Evolutionary conservation across 176 grass and related monocot genomes (phyloP).

Genomic region (Cocos nucifera): DNA sequence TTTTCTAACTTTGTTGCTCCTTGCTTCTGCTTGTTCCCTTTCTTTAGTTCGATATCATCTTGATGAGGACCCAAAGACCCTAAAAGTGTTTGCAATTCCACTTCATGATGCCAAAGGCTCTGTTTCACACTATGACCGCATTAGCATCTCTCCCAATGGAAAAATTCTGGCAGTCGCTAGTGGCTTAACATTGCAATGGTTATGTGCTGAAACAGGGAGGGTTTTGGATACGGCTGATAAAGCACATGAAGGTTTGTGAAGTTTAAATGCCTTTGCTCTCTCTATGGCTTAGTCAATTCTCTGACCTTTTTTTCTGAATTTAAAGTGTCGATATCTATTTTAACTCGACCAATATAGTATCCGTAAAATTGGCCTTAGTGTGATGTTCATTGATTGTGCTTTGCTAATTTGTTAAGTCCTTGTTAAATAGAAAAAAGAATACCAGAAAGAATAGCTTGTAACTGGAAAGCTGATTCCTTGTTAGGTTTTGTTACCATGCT

Average conservation of each 20-base stretch:
- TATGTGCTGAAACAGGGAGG: constrained; percentile 55
- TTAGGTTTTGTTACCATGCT: no score
- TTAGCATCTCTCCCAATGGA: constrained; percentile 68
- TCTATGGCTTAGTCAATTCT: no score
- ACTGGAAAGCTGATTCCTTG: no score
- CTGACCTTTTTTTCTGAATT: no score
- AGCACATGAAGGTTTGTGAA: constrained; percentile 80
- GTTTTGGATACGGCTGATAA: constrained; percentile 88
- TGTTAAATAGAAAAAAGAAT: no score
- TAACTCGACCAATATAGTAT: no score
- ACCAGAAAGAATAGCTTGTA: no score
- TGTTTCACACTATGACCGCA: constrained; percentile 64
- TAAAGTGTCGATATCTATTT: no score
- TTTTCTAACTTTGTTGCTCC: constrained; percentile 14
- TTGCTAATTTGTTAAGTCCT: no score
- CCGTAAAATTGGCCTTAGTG: no score
- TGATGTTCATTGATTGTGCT: no score
- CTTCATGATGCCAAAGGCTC: constrained; percentile 69
- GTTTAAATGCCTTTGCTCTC: background rate
- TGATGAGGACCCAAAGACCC: constrained; percentile 91
- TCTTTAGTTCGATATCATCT: constrained; percentile 87
- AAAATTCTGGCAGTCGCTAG: constrained; percentile 63
- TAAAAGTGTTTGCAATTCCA: constrained; percentile 70
- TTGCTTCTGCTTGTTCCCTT: background rate
- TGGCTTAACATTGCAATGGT: constrained; percentile 74